phyloP scores from a whole-genome alignment of 1,284 basidiomycete genomes.

The Phylloboletellus chloephorus region DNA sequence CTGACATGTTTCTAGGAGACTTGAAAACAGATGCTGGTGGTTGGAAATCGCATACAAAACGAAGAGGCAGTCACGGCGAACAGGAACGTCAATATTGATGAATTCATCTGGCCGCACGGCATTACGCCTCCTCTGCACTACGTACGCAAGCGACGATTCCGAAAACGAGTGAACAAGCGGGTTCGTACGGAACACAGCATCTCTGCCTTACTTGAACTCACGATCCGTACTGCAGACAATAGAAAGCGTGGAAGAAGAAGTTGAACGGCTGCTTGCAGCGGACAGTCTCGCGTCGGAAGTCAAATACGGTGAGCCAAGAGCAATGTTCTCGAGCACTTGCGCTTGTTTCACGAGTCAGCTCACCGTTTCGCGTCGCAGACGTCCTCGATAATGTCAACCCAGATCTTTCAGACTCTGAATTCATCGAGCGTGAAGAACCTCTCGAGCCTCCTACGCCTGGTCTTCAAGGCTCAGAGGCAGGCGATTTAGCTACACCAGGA shows the following conservation, averaged over 20 bases:
- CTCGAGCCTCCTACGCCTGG: conserved; percentile 62
- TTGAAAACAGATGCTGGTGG: conserved; percentile 72
- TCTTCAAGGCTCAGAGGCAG: conserved; percentile 51
- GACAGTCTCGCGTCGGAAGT: conserved; percentile 80
- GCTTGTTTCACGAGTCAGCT: conserved; percentile 1
- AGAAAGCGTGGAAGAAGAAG: conserved; percentile 95
- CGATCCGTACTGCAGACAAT: conserved; percentile 59
- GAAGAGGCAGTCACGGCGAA: conserved; percentile 57
- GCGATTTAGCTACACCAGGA: conserved; percentile 55
- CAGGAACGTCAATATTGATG: conserved; percentile 83
- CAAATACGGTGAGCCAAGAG: conserved; percentile 56
- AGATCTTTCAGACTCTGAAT: conserved; percentile 82
- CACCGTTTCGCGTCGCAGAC: conserved; percentile 38
- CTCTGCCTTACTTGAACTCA: conserved; percentile 3
- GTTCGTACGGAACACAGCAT: conserved; percentile 37
- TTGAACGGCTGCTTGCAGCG: conserved; percentile 85
- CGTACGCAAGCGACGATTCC: conserved; percentile 88
- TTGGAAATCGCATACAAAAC: conserved; percentile 70
- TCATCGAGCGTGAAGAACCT: conserved; percentile 62
- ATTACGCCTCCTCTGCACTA: conserved; percentile 91
- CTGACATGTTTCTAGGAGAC: conserved; percentile 12
- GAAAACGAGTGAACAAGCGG: conserved; percentile 82
- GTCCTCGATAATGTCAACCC: conserved; percentile 81
- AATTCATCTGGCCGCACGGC: conserved; percentile 97
- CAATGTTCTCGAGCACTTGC: background rate